A percentile compares a stretch with the other conserved stretches of the same genome.
These are phyloP conservation scores for Daldinia eschscholtzii DNA, from an alignment of 2,329 filamentous ascomycete genomes.

Conservation along the genomic window DNA sequence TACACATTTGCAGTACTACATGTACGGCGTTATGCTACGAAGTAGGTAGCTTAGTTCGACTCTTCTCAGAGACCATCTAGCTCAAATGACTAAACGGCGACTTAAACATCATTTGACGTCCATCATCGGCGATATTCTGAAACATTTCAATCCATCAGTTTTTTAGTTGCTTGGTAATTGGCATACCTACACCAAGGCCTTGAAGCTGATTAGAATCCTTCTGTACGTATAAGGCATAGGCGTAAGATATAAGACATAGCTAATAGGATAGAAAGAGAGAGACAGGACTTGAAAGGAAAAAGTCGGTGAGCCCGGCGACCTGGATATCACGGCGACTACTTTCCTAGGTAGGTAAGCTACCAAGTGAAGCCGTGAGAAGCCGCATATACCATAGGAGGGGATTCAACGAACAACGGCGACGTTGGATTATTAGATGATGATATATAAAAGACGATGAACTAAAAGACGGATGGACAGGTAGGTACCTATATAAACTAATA, in stretches of 20 bases:
- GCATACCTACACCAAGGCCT: neutral
- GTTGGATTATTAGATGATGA: neutral
- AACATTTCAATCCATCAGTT: neutral
- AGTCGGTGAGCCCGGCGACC: slow-evolving; percentile 31
- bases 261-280: neutral
- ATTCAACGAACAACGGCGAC: neutral
- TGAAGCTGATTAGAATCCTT: neutral
- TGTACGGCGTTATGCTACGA: too few relatives aligned
- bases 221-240: neutral
- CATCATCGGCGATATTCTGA: slow-evolving; percentile 11
- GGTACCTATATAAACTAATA: neutral
- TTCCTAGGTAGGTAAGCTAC: too few relatives aligned
- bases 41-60: too few relatives aligned
- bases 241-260: slow-evolving; percentile 25
- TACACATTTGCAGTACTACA: too few relatives aligned
- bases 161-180: neutral
- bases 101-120: neutral
- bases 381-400: neutral
- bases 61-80: too few relatives aligned
- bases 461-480: neutral
- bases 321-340: neutral
- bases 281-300: neutral
- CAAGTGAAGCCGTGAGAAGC: neutral
- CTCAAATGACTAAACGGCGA: neutral
- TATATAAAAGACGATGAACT: neutral